These are phyloP conservation scores for Rhodotorula sphaerocarpa DNA, from an alignment of 768 basidiomycete genomes.

Conservation along the genomic window DNA sequence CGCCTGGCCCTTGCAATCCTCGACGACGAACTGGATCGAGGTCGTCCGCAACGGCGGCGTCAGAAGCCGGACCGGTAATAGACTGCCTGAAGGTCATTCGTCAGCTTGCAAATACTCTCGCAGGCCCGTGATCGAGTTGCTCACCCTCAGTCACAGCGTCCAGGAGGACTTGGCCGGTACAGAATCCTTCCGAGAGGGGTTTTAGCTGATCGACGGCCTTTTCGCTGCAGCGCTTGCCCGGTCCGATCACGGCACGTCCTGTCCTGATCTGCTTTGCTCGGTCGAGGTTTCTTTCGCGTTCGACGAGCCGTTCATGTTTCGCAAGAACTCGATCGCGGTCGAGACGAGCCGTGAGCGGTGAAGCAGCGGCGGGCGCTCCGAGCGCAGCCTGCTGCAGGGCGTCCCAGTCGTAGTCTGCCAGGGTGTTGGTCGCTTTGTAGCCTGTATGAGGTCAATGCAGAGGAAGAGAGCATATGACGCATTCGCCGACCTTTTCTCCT, in stretches of 20 bases:
- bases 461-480: too few relatives aligned
- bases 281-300: not conserved
- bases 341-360: not conserved
- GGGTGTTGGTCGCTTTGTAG: not conserved
- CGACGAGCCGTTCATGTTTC: not conserved
- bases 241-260: constrained; percentile 7
- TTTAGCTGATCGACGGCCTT: not conserved
- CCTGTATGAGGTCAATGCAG: too few relatives aligned
- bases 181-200: not conserved
- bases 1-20: not conserved
- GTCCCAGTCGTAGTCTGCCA: not conserved
- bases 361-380: not conserved
- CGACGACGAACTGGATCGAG: constrained; percentile 23
- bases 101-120: not conserved
- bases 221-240: not conserved
- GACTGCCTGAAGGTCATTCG: not conserved
- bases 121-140: not conserved
- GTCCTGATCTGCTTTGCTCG: not conserved
- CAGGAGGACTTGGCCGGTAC: not conserved
- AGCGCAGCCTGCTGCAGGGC: not conserved
- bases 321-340: constrained; percentile 1
- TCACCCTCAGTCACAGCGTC: not conserved
- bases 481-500: not conserved
- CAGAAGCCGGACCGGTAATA: constrained; percentile 9
- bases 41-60: not conserved